Evolutionary conservation across 1,284 basidiomycete genomes (phyloP).

Genomic region (Pulveroboletus sp.): DNA sequence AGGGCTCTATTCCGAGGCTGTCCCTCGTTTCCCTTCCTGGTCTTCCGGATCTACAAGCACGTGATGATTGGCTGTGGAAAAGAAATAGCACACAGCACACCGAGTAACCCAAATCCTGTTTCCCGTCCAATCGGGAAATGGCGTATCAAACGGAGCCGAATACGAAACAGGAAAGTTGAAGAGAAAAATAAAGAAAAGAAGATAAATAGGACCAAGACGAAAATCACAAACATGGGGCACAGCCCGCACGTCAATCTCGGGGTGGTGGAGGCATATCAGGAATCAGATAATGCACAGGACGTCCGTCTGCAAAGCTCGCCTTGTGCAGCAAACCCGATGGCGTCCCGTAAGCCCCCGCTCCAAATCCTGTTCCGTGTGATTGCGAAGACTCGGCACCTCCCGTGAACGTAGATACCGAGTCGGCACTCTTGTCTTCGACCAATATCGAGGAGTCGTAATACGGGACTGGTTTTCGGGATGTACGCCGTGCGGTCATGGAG

Average conservation of each 20-base stretch:
- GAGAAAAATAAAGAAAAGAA: neutral
- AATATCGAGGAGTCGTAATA: constrained; percentile 40
- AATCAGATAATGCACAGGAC: constrained; percentile 41
- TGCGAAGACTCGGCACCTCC: constrained; percentile 32
- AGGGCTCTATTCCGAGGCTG: neutral
- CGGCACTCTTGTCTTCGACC: constrained; percentile 22
- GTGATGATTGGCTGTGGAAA: constrained; percentile 2
- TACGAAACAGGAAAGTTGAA: neutral
- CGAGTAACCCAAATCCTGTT: neutral
- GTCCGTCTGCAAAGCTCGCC: constrained; percentile 26
- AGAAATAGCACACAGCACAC: constrained; percentile 4
- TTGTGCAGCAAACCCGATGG: constrained; percentile 29
- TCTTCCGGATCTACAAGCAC: constrained; percentile 6
- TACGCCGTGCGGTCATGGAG: constrained; percentile 28
- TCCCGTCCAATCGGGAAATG: constrained; percentile 1
- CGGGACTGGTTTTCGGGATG: constrained; percentile 48
- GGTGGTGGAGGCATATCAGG: constrained; percentile 43
- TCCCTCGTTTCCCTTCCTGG: neutral
- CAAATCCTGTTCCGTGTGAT: constrained; percentile 28
- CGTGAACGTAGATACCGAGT: constrained; percentile 27
- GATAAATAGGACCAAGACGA: neutral
- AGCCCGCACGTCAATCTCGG: constrained; percentile 25
- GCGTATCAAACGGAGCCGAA: constrained; percentile 12
- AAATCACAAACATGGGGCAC: constrained; percentile 1
- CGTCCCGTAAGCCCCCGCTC: constrained; percentile 17